A percentile compares a stretch with the other conserved stretches of the same genome.
These are phyloP conservation scores for Fraxinus velutina DNA, from an alignment of 305 asterid genomes.

Conservation along the genomic window DNA sequence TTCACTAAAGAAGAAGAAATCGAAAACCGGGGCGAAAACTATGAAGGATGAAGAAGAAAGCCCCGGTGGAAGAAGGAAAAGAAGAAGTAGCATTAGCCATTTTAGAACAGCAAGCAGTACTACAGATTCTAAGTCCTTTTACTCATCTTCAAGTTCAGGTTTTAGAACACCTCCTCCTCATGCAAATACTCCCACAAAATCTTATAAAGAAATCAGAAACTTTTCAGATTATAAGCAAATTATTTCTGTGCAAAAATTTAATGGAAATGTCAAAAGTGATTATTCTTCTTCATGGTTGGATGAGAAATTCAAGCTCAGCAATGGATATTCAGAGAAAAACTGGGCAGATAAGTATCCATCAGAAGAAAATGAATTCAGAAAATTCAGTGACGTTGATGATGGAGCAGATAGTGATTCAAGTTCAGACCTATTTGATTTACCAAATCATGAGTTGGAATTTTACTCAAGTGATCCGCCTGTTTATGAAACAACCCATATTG, in stretches of 20 bases:
- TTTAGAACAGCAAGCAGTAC: slow-evolving; percentile 26
- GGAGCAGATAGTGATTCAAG: slow-evolving; percentile 49
- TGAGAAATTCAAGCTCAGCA: slow-evolving; percentile 24
- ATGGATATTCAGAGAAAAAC: slow-evolving; percentile 6
- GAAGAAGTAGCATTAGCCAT: slow-evolving; percentile 68
- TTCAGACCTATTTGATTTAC: slow-evolving; percentile 48
- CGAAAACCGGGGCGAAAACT: slow-evolving; percentile 10
- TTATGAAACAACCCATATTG: slow-evolving; percentile 47
- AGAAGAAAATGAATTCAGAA: slow-evolving; percentile 29
- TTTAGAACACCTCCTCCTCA: slow-evolving; percentile 46
- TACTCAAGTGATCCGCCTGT: slow-evolving; percentile 49
- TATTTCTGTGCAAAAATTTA: not conserved
- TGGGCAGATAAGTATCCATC: slow-evolving; percentile 20
- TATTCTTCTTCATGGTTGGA: slow-evolving; percentile 19
- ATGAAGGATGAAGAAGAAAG: slow-evolving; percentile 25
- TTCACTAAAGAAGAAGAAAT: slow-evolving; percentile 35
- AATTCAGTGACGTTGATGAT: slow-evolving; percentile 29
- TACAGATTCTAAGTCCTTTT: slow-evolving; percentile 25
- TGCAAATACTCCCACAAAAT: slow-evolving; percentile 45
- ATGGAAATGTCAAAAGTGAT: slow-evolving; percentile 15
- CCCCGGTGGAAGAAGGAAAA: slow-evolving; percentile 53
- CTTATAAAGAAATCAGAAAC: slow-evolving; percentile 33
- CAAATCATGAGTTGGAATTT: slow-evolving; percentile 39
- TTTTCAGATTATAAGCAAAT: slow-evolving; percentile 27
- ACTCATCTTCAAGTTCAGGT: slow-evolving; percentile 34